phyloP scores from a whole-genome alignment of 2,329 filamentous ascomycete species.

The Phialemonium atrogriseum region DNA sequence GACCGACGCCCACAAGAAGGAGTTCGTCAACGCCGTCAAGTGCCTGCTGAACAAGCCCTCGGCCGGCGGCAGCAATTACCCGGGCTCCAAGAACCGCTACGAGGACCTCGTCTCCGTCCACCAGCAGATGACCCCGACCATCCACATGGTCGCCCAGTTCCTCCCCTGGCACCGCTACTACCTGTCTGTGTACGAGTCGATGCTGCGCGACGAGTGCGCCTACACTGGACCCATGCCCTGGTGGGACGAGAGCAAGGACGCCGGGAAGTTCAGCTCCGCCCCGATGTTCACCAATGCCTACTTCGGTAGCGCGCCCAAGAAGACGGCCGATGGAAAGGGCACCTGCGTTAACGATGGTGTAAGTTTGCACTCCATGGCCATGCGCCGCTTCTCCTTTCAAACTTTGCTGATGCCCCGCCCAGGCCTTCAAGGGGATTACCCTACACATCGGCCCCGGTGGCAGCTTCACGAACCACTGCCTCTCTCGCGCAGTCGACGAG shows the following conservation, averaged over 20 bases:
- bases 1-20: conserved; percentile 16
- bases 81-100: conserved; percentile 21
- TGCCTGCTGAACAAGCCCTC: conserved; percentile 24
- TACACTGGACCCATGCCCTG: conserved; percentile 27
- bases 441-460: conserved; percentile 23
- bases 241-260: conserved; percentile 29
- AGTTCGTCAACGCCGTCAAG: conserved; percentile 23
- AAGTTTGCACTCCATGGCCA: conserved; percentile 9
- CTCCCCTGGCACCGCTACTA: conserved; percentile 32
- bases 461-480: conserved; percentile 19
- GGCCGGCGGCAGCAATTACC: conserved; percentile 7
- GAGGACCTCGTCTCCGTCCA: conserved; percentile 30
- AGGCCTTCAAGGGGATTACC: conserved; percentile 19
- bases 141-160: conserved; percentile 26
- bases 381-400: not conserved
- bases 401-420: not conserved
- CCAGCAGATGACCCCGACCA: conserved; percentile 21
- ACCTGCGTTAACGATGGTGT: conserved; percentile 24
- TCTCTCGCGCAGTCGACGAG: conserved; percentile 24
- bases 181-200: conserved; percentile 23
- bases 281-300: conserved; percentile 20
- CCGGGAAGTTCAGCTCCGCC: conserved; percentile 21
- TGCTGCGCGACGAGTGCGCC: conserved; percentile 29
- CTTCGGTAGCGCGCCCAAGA: conserved; percentile 19
- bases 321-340: conserved; percentile 18